Conservation (phyloP, 495 filamentous ascomycete genomes). For the Penicillium soppii region DNA sequence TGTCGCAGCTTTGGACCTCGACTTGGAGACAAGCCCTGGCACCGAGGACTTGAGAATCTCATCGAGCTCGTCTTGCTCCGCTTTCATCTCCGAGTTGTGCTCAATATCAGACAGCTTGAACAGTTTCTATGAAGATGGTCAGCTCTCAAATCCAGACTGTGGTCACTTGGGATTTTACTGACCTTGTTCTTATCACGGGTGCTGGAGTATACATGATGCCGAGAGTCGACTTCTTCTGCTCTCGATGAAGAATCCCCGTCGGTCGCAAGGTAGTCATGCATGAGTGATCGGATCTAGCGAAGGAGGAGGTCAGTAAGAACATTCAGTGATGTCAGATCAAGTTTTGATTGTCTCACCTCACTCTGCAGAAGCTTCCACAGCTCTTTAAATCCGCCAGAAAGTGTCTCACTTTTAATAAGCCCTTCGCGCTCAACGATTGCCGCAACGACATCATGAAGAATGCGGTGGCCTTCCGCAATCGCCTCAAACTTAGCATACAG, state of each 20-base stretch:
- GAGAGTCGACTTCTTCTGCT: slow-evolving; percentile 44
- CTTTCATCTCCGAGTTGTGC: slow-evolving; percentile 66
- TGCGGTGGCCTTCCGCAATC: slow-evolving; percentile 92
- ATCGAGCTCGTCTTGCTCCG: slow-evolving; percentile 87
- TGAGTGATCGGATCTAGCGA: slow-evolving; percentile 73
- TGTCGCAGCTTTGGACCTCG: slow-evolving; percentile 45
- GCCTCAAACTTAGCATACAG: slow-evolving; percentile 96
- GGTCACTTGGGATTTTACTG: not conserved
- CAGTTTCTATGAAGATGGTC: slow-evolving; percentile 52
- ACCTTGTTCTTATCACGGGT: slow-evolving; percentile 70
- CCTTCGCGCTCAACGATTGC: slow-evolving; percentile 77
- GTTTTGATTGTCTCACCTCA: slow-evolving; percentile 47
- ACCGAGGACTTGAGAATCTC: slow-evolving; percentile 87
- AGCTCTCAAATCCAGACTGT: slow-evolving; percentile 10
- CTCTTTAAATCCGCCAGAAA: slow-evolving; percentile 83
- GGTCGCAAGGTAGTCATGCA: slow-evolving; percentile 97
- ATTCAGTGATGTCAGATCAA: not conserved
- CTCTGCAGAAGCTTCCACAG: slow-evolving; percentile 90
- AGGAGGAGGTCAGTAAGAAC: not conserved
- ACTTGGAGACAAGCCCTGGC: slow-evolving; percentile 84
- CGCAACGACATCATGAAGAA: slow-evolving; percentile 85
- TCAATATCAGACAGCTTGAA: slow-evolving; percentile 90
- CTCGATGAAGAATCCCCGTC: slow-evolving; percentile 65
- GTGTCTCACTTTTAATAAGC: slow-evolving; percentile 49
- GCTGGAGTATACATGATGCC: slow-evolving; percentile 57